Evolutionary conservation across 768 basidiomycete species (phyloP), one percentile per base, ranked within the genome.

Genomic region (Chalciporus piperatus): DNA sequence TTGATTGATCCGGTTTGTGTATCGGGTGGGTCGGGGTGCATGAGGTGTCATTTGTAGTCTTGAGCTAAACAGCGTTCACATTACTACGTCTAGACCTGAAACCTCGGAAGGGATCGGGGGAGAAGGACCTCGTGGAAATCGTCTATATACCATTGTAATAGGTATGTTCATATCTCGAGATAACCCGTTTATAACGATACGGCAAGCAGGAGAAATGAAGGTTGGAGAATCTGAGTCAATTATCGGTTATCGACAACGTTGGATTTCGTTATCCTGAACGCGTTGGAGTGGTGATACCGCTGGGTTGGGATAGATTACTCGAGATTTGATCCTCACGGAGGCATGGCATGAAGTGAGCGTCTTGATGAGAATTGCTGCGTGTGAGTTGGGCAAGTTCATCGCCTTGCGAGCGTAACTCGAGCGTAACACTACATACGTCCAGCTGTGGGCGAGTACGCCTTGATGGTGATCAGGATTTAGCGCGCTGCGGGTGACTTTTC

Each of bases 61-160:
- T 16, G 35, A 48, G 25, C 12, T 28, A 45, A 41, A 13, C 43
- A 23, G 40, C 35, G 50, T 48, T 41, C 17, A 35, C 42, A 50
- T 51, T 13, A 22, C 17, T 41, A 35, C 11, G 39, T 3, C 32
- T 32, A 8, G 30, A 27, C n/a, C 51, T 43, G 35, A 30, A 44
- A 28, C 28, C 44, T 25, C 19, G 20, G 45, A 35, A 40, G 30
- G 45, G 45, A 41, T 45, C 45, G 41, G 41, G 33, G 3, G 19
- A 55, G 22, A 54, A 50, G 37, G 35, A 52, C 56, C 65, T 49
- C 35, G 38, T 52, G 58, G 60, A 54, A 41, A 54, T 52, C 60
- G 53, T 44, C 60, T 52, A 57, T 58, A 50, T 17, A 58, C 58
- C 52, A 49, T 30, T 46, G 59, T 54, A 57, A 43, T 62, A 57